Conservation (phyloP, 331 rosid species). For the Malus hybrid region DNA sequence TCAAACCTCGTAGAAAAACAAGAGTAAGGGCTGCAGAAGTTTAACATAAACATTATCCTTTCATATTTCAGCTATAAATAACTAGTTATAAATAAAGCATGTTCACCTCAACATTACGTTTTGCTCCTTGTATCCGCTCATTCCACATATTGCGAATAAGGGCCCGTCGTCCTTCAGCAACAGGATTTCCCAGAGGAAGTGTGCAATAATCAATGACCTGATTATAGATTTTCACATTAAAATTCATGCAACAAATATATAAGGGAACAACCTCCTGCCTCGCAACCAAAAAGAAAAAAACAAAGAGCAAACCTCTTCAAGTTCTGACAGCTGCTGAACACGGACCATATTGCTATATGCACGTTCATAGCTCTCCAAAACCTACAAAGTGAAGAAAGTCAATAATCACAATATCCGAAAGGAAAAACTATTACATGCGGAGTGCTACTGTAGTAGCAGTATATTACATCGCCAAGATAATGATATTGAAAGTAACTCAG, state of each 20-base stretch:
- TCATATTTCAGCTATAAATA: neutral
- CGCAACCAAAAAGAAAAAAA: neutral
- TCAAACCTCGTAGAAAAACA: neutral
- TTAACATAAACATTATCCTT: neutral
- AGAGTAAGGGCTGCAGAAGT: neutral
- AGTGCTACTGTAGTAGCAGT: neutral
- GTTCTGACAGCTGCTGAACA: slow-evolving; percentile 91
- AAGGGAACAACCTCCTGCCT: neutral
- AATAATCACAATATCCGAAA: neutral
- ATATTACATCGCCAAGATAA: neutral
- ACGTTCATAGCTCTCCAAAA: slow-evolving; percentile 97
- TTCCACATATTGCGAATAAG: slow-evolving; percentile 99
- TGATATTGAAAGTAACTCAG: neutral
- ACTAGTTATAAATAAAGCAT: neutral
- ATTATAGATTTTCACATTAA: slow-evolving; percentile 1
- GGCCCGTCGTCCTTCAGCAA: slow-evolving; percentile 87
- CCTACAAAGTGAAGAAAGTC: slow-evolving; percentile 35
- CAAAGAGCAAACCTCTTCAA: slow-evolving; percentile 73
- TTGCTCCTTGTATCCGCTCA: slow-evolving; percentile 92
- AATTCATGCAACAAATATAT: neutral
- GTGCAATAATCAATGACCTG: slow-evolving; percentile 94
- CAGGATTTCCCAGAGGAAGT: slow-evolving; percentile 59
- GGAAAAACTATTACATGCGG: neutral
- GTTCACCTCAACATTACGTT: slow-evolving; percentile 86
- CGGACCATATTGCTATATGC: slow-evolving; percentile 97